These are phyloP conservation scores for Daldinia caldariorum DNA, from an alignment of 495 filamentous ascomycete genomes.

Conservation along the genomic window DNA sequence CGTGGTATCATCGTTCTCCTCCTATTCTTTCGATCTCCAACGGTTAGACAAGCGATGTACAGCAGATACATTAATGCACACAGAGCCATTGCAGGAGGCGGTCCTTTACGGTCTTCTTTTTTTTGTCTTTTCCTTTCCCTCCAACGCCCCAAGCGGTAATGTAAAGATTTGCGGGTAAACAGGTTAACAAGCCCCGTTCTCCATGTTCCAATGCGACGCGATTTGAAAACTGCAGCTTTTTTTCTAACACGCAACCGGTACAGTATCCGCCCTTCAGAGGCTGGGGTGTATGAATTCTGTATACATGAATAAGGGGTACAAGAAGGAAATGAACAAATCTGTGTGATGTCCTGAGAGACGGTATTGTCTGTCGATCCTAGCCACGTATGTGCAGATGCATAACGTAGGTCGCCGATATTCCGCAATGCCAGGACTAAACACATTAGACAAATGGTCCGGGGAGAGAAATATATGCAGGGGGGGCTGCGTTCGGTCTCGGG, in stretches of 20 bases:
- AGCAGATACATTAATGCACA: constrained; percentile 39
- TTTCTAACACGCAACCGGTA: constrained; percentile 37
- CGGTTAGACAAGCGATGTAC: constrained; percentile 34
- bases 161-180: constrained; percentile 32
- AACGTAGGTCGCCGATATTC: constrained; percentile 42
- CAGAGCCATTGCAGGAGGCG: constrained; percentile 8
- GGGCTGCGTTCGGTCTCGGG: constrained; percentile 35
- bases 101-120: constrained; percentile 20
- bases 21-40: not conserved
- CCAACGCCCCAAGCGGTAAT: constrained; percentile 19
- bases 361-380: constrained; percentile 32
- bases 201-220: constrained; percentile 27
- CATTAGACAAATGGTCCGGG: constrained; percentile 30
- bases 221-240: constrained; percentile 22
- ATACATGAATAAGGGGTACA: constrained; percentile 26
- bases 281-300: constrained; percentile 17
- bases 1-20: constrained; percentile 12
- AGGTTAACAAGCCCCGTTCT: constrained; percentile 1
- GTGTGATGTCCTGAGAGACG: constrained; percentile 35
- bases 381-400: constrained; percentile 39
- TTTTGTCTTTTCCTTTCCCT: constrained; percentile 9
- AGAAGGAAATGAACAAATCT: constrained; percentile 11
- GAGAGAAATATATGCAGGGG: constrained; percentile 34
- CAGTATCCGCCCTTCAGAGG: constrained; percentile 30
- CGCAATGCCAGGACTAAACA: constrained; percentile 13